Evolutionary conservation across 2,329 filamentous ascomycete species (phyloP).

Genomic region (Sporothrix luriei): DNA sequence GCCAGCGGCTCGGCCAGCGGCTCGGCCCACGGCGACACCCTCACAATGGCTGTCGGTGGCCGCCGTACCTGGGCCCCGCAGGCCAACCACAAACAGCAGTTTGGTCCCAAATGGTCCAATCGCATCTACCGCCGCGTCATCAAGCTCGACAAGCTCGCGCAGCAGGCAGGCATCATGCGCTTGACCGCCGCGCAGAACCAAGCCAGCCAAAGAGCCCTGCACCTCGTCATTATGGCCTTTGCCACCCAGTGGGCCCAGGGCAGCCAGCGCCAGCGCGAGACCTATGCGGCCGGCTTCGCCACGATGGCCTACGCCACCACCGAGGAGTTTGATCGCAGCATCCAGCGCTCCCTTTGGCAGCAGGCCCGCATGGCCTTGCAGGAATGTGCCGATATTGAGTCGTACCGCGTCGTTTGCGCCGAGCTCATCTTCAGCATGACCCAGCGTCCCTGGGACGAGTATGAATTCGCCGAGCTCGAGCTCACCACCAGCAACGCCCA

Average conservation of each 20-base stretch:
- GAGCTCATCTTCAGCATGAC: conserved; percentile 47
- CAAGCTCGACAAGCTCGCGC: conserved; percentile 51
- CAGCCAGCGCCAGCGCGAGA: conserved; percentile 40
- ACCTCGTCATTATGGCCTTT: conserved; percentile 56
- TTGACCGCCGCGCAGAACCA: conserved; percentile 49
- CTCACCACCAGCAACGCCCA: conserved; percentile 19
- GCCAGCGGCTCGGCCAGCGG: neutral
- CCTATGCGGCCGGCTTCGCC: conserved; percentile 33
- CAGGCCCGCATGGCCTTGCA: conserved; percentile 45
- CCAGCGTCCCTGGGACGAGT: conserved; percentile 42
- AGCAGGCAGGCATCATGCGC: conserved; percentile 46
- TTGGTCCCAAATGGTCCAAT: conserved; percentile 51
- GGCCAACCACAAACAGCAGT: conserved; percentile 40
- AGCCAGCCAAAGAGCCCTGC: conserved; percentile 51
- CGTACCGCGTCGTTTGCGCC: conserved; percentile 45
- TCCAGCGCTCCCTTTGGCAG: conserved; percentile 46
- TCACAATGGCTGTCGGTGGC: conserved; percentile 32
- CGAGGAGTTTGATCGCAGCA: conserved; percentile 46
- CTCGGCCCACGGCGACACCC: neutral
- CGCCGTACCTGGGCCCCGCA: conserved; percentile 35
- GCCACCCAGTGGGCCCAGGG: conserved; percentile 55
- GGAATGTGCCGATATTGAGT: conserved; percentile 44
- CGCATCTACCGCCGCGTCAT: conserved; percentile 55
- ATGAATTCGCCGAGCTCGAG: conserved; percentile 32
- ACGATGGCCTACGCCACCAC: conserved; percentile 28